A percentile compares a stretch with the other conserved stretches of the same genome.
Evolutionary conservation across 805 yeast genomes (phyloP).

Genomic region (Cyberlindnera xylosilytica): DNA sequence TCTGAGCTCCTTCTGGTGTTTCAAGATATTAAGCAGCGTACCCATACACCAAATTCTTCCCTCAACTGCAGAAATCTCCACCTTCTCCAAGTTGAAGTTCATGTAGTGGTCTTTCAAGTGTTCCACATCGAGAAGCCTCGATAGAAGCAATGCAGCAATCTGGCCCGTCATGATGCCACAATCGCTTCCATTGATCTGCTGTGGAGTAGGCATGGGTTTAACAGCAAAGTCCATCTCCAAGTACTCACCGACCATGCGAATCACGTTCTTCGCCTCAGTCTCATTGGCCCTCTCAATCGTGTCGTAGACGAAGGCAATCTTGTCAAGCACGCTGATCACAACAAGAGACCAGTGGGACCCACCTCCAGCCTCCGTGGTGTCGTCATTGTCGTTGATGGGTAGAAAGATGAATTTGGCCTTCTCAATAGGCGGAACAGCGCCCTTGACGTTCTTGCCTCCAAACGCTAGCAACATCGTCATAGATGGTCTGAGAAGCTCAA

Average conservation of each 20-base stretch:
- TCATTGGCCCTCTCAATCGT: conserved; percentile 36
- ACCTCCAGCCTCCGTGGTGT: conserved; percentile 53
- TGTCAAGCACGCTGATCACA: conserved; percentile 46
- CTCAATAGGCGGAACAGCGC: conserved; percentile 44
- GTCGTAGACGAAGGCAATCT: conserved; percentile 54
- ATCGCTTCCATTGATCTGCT: conserved; percentile 63
- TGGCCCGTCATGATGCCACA: conserved; percentile 47
- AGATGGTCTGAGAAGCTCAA: conserved; percentile 52
- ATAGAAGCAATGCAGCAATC: conserved; percentile 34
- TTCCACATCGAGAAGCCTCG: conserved; percentile 31
- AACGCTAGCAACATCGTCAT: conserved; percentile 60
- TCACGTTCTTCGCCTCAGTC: conserved; percentile 20
- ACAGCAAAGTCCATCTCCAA: conserved; percentile 22
- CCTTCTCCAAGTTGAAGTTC: conserved; percentile 37
- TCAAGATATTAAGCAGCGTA: conserved; percentile 30
- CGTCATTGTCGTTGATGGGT: conserved; percentile 67
- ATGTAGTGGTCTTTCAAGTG: conserved; percentile 29
- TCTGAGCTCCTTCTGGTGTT: conserved; percentile 16
- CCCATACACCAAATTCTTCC: conserved; percentile 45
- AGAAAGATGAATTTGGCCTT: conserved; percentile 52
- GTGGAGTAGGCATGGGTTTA: conserved; percentile 39
- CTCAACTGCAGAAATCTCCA: conserved; percentile 45
- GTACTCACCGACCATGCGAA: conserved; percentile 24
- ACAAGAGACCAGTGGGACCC: conserved; percentile 80
- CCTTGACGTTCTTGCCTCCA: conserved; percentile 39